Evolutionary conservation across 164 flowering plant genomes (phyloP).

Genomic region (Stephania cephalantha): DNA sequence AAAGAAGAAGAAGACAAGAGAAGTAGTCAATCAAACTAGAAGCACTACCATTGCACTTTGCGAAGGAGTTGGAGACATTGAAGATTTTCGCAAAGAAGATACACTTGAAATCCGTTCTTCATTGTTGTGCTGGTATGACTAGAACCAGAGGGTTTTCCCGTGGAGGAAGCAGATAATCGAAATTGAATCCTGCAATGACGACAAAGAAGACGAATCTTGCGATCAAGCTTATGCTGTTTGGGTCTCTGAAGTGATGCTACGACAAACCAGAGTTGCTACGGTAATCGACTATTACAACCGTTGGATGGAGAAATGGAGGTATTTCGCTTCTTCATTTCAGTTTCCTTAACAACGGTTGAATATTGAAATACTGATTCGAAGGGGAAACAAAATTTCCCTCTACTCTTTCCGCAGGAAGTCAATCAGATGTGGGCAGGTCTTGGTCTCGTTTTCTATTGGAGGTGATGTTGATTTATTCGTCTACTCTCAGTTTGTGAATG

Average conservation of each 20-base stretch:
- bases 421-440: constrained; percentile 99
- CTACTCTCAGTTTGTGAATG: background rate
- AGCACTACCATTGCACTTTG: background rate
- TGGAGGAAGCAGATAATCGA: constrained; percentile 36
- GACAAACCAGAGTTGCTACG: constrained; percentile 83
- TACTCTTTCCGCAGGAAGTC: constrained; percentile 60
- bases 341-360: too few relatives aligned
- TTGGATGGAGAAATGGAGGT: constrained; percentile 88
- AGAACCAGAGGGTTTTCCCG: constrained; percentile 56
- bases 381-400: background rate
- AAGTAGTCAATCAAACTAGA: background rate
- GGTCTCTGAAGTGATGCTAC: constrained; percentile 97
- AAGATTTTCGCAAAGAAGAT: constrained; percentile 22
- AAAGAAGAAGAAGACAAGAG: background rate
- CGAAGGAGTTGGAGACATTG: constrained; percentile 16
- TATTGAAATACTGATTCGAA: too few relatives aligned
- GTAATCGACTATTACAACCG: constrained; percentile 69
- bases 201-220: constrained; percentile 11
- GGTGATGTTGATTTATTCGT: constrained; percentile 27
- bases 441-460: constrained; percentile 85
- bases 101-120: constrained; percentile 34
- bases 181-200: background rate
- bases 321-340: background rate
- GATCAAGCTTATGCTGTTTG: constrained; percentile 72
- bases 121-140: constrained; percentile 52